Percentiles rank a stretch among this genome's conserved stretches.
phyloP scores from a whole-genome alignment of 177 flowering plant species.

The Vitis hybrid region DNA sequence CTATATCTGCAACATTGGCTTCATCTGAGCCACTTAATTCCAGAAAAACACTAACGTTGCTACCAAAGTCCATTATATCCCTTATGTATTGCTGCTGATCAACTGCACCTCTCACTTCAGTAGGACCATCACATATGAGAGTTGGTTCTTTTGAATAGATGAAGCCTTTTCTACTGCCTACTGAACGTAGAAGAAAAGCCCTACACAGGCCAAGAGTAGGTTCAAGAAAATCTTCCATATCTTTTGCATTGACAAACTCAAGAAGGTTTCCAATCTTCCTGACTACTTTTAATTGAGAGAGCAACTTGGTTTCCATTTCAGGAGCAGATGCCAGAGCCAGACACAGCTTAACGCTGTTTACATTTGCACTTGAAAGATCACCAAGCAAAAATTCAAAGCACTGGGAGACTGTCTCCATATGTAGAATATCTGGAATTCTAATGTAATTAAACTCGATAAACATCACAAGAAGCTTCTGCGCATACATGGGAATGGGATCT shows the following conservation, averaged over 20 bases:
- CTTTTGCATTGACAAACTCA: constrained; percentile 77
- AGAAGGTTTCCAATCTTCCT: constrained; percentile 80
- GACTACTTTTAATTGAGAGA: constrained; percentile 79
- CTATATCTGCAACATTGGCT: constrained; percentile 58
- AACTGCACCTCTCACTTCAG: constrained; percentile 27
- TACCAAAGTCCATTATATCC: constrained; percentile 75
- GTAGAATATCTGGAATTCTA: constrained; percentile 69
- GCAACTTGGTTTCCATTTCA: constrained; percentile 76
- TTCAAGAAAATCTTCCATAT: constrained; percentile 91
- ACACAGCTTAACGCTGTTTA: constrained; percentile 78
- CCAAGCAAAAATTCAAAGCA: constrained; percentile 89
- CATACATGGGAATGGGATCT: constrained; percentile 95
- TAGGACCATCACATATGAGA: constrained; percentile 44
- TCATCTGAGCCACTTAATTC: constrained; percentile 51
- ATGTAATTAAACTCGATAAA: constrained; percentile 76
- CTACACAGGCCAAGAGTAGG: constrained; percentile 79
- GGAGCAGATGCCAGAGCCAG: constrained; percentile 85
- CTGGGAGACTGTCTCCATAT: constrained; percentile 63
- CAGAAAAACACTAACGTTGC: constrained; percentile 63
- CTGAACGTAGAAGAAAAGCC: constrained; percentile 72
- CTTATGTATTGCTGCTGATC: constrained; percentile 58
- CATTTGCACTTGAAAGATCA: constrained; percentile 77
- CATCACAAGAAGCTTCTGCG: constrained; percentile 95
- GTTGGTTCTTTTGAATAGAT: constrained; percentile 55
- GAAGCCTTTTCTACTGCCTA: constrained; percentile 42